phyloP scores from a whole-genome alignment of 148 eudicot species.

The Euryodendron excelsum region DNA sequence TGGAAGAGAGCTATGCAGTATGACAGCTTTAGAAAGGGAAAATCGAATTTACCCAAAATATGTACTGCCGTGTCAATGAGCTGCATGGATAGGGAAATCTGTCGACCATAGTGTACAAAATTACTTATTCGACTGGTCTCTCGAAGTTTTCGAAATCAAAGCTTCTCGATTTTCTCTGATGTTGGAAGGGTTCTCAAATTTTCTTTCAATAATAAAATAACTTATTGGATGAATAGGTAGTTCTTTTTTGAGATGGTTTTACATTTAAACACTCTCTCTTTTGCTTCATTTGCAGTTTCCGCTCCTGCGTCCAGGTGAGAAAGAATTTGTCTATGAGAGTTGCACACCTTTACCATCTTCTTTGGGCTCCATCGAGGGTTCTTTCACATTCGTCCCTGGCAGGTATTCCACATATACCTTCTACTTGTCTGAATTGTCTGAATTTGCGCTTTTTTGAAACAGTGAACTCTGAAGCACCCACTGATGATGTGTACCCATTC shows the following conservation, averaged over 20 bases:
- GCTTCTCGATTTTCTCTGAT: neutral
- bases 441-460: neutral
- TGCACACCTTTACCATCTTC: constrained; percentile 37
- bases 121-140: neutral
- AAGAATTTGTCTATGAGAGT: constrained; percentile 88
- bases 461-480: neutral
- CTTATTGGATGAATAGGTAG: neutral
- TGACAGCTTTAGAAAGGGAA: neutral
- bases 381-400: constrained; percentile 84
- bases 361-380: constrained; percentile 80
- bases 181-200: neutral
- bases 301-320: constrained; percentile 58
- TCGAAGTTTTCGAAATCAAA: neutral
- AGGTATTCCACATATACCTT: constrained; percentile 39
- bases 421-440: neutral
- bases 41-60: neutral
- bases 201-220: neutral
- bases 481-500: neutral
- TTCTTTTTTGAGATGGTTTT: neutral
- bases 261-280: neutral
- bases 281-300: constrained; percentile 62
- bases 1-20: neutral
- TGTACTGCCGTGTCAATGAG: neutral
- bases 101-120: neutral
- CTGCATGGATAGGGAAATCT: neutral